A percentile compares a stretch with the other conserved stretches of the same genome.
phyloP scores from a whole-genome alignment of 108 stramenopile genomes.

The Pseudonitzschia pungens region DNA sequence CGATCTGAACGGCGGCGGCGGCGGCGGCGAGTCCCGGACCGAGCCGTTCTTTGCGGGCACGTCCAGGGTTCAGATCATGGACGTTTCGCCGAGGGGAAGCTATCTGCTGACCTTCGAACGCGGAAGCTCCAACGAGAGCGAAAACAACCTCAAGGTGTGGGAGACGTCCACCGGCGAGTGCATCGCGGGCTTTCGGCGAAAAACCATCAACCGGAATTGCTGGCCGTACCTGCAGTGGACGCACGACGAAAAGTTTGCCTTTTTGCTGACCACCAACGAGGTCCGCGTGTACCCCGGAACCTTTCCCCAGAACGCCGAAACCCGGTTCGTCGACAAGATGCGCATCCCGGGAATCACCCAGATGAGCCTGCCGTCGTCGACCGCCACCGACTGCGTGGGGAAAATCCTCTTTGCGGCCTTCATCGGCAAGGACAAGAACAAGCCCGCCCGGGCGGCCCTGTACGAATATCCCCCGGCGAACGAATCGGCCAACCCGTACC shows the following conservation, averaged over 20 bases:
- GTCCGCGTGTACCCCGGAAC: constrained; percentile 65
- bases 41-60: constrained; percentile 45
- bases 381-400: constrained; percentile 14
- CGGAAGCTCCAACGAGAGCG: constrained; percentile 30
- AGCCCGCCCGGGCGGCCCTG: constrained; percentile 79
- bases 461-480: constrained; percentile 51
- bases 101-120: constrained; percentile 89
- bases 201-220: constrained; percentile 57
- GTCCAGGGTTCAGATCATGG: constrained; percentile 60
- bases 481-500: constrained; percentile 31
- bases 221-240: constrained; percentile 93
- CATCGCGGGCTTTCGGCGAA: constrained; percentile 64
- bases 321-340: constrained; percentile 56
- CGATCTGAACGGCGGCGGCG: constrained; percentile 19
- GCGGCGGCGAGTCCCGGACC: not conserved
- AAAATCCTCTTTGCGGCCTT: constrained; percentile 73
- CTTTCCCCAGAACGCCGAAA: constrained; percentile 32
- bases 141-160: constrained; percentile 86
- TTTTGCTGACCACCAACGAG: constrained; percentile 68
- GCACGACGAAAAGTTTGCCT: constrained; percentile 76
- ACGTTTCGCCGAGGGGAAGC: constrained; percentile 77
- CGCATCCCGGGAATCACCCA: constrained; percentile 54
- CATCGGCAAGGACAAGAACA: constrained; percentile 83
- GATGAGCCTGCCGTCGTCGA: constrained; percentile 52
- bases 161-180: constrained; percentile 43